Conservation (phyloP, 2,329 filamentous ascomycete species). For the Seiridium unicorne region DNA sequence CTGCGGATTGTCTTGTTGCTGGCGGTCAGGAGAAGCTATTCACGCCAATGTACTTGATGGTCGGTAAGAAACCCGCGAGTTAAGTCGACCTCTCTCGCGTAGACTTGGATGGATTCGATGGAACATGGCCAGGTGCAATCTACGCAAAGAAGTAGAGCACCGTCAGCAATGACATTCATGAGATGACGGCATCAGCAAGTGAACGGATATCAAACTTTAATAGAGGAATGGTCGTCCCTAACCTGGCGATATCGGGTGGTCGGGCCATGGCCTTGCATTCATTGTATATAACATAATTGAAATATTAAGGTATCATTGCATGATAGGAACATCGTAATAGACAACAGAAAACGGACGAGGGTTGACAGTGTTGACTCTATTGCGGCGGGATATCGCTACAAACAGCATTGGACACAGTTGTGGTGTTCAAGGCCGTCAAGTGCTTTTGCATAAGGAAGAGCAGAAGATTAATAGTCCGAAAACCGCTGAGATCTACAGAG, state of each 20-base stretch:
- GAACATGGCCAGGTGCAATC: background rate
- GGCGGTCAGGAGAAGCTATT: slow-evolving; percentile 90
- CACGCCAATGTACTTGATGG: slow-evolving; percentile 98
- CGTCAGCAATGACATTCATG: slow-evolving; percentile 4
- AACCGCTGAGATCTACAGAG: no score
- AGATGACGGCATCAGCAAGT: slow-evolving; percentile 3
- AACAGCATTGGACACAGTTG: no score
- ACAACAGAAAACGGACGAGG: background rate
- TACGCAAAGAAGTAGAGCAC: background rate
- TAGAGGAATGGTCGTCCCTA: background rate
- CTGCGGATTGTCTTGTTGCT: slow-evolving; percentile 81
- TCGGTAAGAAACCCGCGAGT: slow-evolving; percentile 75
- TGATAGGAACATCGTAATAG: background rate
- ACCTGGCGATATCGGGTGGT: background rate
- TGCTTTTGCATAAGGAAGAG: no score
- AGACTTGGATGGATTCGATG: background rate
- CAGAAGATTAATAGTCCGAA: no score
- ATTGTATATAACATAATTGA: slow-evolving; percentile 3
- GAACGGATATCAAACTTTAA: slow-evolving; percentile 1
- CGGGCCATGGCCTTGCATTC: background rate
- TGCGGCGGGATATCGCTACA: no score
- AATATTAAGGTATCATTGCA: background rate
- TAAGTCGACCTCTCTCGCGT: slow-evolving; percentile 16
- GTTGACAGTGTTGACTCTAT: no score
- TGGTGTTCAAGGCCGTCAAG: no score